phyloP scores from a whole-genome alignment of 352 stramenopile genomes.

The Pythium angustatum region DNA sequence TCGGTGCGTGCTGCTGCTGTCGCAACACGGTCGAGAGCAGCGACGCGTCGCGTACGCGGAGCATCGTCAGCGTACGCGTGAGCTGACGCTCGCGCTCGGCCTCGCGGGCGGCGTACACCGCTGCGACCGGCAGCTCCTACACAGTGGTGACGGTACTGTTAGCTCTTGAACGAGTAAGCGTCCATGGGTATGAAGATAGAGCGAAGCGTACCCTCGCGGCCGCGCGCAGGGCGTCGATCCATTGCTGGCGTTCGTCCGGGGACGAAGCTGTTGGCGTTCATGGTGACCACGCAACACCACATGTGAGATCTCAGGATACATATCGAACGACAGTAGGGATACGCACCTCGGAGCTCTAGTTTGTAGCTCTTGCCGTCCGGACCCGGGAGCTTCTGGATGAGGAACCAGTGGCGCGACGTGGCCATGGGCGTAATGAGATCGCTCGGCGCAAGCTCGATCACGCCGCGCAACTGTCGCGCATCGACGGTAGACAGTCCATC shows the following conservation, averaged over 20 bases:
- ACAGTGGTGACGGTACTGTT: too few species aligned
- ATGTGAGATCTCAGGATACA: background rate
- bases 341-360: slow-evolving; percentile 62
- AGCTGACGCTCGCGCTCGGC: slow-evolving; percentile 58
- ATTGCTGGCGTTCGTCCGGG: slow-evolving; percentile 50
- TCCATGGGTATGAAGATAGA: background rate
- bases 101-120: slow-evolving; percentile 24
- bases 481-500: background rate
- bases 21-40: slow-evolving; percentile 31
- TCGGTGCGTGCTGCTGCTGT: slow-evolving; percentile 1
- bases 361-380: slow-evolving; percentile 62
- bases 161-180: background rate
- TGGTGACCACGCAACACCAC: background rate
- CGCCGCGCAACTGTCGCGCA: slow-evolving; percentile 19
- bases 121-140: slow-evolving; percentile 9
- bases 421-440: slow-evolving; percentile 31
- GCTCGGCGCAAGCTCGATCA: slow-evolving; percentile 47
- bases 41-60: slow-evolving; percentile 32
- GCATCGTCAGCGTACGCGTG: slow-evolving; percentile 30
- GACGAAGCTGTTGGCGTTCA: slow-evolving; percentile 51
- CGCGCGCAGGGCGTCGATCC: slow-evolving; percentile 58
- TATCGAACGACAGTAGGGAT: background rate
- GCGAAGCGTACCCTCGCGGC: slow-evolving; percentile 43
- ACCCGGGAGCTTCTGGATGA: slow-evolving; percentile 53
- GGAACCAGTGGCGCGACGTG: slow-evolving; percentile 59